Conservation (phyloP, 177 flowering plant species). For the Vitis hybrid region DNA sequence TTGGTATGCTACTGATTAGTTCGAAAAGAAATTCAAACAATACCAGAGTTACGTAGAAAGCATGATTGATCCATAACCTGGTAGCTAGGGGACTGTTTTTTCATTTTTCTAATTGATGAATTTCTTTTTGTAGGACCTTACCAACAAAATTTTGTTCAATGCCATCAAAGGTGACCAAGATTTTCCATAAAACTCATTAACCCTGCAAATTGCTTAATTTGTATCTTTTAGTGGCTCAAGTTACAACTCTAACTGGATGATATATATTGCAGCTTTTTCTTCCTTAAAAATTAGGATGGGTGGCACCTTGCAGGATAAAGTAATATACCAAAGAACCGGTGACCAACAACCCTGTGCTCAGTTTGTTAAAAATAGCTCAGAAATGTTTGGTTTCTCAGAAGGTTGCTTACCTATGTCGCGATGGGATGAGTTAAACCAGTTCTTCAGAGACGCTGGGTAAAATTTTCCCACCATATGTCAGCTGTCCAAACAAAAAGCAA, state of each 20-base stretch:
- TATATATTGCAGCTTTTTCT: conserved; percentile 32
- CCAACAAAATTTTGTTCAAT: conserved; percentile 36
- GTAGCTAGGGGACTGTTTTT: neutral
- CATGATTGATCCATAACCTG: too few relatives aligned
- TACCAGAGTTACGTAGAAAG: neutral
- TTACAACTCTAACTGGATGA: neutral
- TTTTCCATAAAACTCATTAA: neutral
- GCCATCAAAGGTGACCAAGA: conserved; percentile 48
- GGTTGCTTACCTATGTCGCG: conserved; percentile 40
- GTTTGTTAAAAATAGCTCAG: conserved; percentile 26
- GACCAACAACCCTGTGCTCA: conserved; percentile 16
- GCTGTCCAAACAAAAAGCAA: neutral
- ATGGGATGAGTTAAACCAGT: conserved; percentile 40
- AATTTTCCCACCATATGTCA: neutral
- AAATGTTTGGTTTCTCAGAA: conserved; percentile 36
- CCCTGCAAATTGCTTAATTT: neutral
- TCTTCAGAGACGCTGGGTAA: conserved; percentile 42
- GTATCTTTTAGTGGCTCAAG: neutral
- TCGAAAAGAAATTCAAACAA: too few relatives aligned
- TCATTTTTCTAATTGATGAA: neutral
- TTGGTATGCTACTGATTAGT: too few relatives aligned
- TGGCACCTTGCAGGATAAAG: conserved; percentile 44
- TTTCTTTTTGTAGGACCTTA: conserved; percentile 43
- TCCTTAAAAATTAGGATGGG: conserved; percentile 41
- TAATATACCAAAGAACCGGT: conserved; percentile 20